Evolutionary conservation across 2,329 filamentous ascomycete species (phyloP).

Genomic region (Cladosporium oxysporum): DNA sequence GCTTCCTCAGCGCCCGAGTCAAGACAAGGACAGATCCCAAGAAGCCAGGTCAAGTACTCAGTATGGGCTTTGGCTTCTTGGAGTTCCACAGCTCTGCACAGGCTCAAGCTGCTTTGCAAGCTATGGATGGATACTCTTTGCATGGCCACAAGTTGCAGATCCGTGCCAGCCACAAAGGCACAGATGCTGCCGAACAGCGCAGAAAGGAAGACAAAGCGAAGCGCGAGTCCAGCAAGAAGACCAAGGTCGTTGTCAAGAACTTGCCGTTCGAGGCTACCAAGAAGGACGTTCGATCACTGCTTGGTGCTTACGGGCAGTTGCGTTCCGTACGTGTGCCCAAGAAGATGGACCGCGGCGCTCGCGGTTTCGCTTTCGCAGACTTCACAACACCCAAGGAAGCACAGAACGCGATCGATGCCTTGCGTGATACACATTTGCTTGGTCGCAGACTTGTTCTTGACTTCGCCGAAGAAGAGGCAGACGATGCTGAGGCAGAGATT

Average conservation of each 20-base stretch:
- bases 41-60: slow-evolving; percentile 80
- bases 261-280: slow-evolving; percentile 93
- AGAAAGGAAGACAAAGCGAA: slow-evolving; percentile 80
- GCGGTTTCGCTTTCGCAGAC: slow-evolving; percentile 96
- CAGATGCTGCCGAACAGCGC: slow-evolving; percentile 84
- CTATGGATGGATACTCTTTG: slow-evolving; percentile 88
- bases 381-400: slow-evolving; percentile 92
- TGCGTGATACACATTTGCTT: slow-evolving; percentile 90
- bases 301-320: slow-evolving; percentile 88
- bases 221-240: slow-evolving; percentile 73
- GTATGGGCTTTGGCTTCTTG: slow-evolving; percentile 96
- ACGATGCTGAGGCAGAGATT: slow-evolving; percentile 94
- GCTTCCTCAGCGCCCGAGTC: slow-evolving; percentile 84
- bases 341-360: slow-evolving; percentile 85
- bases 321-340: slow-evolving; percentile 91
- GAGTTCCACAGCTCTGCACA: slow-evolving; percentile 79
- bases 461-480: slow-evolving; percentile 82
- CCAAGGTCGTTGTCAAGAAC: slow-evolving; percentile 98
- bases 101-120: slow-evolving; percentile 74
- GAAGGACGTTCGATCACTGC: slow-evolving; percentile 83
- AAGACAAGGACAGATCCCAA: slow-evolving; percentile 96
- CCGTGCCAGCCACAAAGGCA: slow-evolving; percentile 81
- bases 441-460: slow-evolving; percentile 87
- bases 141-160: slow-evolving; percentile 84
- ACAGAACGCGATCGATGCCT: slow-evolving; percentile 82